These are phyloP conservation scores for Exutisphaerella laricina DNA, from an alignment of 2,329 filamentous ascomycete species.

Conservation along the genomic window DNA sequence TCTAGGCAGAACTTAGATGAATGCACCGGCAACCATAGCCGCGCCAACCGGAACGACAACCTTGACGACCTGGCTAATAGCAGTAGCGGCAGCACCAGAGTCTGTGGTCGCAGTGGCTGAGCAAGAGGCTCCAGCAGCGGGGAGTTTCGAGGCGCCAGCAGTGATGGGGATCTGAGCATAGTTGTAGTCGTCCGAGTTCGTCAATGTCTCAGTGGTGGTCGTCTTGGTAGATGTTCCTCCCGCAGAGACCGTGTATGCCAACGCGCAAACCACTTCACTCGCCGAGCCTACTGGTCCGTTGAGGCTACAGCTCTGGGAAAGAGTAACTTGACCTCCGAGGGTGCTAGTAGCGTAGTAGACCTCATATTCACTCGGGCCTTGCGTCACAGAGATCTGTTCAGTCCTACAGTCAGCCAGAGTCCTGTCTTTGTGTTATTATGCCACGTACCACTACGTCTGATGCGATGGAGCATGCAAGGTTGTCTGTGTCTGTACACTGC, in stretches of 20 bases:
- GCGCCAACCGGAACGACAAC: conserved; percentile 14
- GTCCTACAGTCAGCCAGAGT: no score
- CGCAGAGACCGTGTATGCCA: neutral
- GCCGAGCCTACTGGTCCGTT: conserved; percentile 4
- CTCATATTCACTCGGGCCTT: conserved; percentile 11
- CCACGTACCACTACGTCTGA: conserved; percentile 6
- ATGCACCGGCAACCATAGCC: conserved; percentile 6
- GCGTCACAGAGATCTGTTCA: conserved; percentile 14
- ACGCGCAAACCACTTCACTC: conserved; percentile 2
- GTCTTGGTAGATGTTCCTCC: conserved; percentile 1
- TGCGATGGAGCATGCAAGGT: neutral
- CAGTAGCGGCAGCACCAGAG: conserved; percentile 9
- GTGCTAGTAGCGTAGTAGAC: conserved; percentile 1
- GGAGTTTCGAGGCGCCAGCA: conserved; percentile 14
- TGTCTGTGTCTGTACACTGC: conserved; percentile 8
- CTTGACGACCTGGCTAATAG: conserved; percentile 15
- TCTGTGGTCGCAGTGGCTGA: conserved; percentile 2
- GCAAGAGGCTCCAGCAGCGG: conserved; percentile 8
- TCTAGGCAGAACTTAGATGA: neutral
- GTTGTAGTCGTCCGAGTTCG: conserved; percentile 7
- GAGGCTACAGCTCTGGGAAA: conserved; percentile 6
- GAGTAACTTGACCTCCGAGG: conserved; percentile 1
- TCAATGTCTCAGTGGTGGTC: conserved; percentile 4
- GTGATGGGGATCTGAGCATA: conserved; percentile 17
- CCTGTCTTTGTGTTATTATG: no score